Evolutionary conservation across 257 asterid genomes (phyloP), one percentile per base, ranked within the genome.

Genomic region (Fraxinus pennsylvanica): DNA sequence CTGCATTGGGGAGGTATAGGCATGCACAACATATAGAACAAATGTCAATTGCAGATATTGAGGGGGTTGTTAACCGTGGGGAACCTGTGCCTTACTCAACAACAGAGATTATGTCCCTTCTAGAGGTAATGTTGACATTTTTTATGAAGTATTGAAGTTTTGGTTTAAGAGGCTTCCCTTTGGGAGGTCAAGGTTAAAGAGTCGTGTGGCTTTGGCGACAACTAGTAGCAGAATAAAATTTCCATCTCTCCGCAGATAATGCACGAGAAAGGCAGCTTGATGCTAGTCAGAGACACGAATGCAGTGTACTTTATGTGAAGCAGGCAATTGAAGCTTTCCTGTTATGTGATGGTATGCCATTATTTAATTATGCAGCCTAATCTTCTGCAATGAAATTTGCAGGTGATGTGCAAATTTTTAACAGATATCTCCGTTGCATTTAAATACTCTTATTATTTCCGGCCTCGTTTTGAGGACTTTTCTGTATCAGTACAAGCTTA

Each of bases 1-100:
- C 88, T 33, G 87, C 90, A 9, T 86, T 95, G 14, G 98, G 98
- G 78, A 86, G 83, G 91, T 83, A 95, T 74, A 87, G 88, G 76
- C 92, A 84, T 73, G 82, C 91, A 45, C 97, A 90, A 29, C 98
- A 90, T 76, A 74, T 93, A 52, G 96, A 90, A 43, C 92, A 89
- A 78, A 89, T 93, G 90, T 39, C 91, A 25, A 85, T 93, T 70
- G 85, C 88, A 72, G 99, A 93, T 79, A 84, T 95, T 35, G 92
- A 85, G 69, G 92, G 84, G 38, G 96, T 82, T 61, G 97, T 95
- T 25, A 93, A 95, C 86, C 81, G 29, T 71, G 99, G 90, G 36
- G 86, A 84, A 6, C 68, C 86, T 71, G 87, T 79, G 38, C 92
- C 94, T 66, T 93, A 78, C 87, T 78, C 97, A 29, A 90, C 83